phyloP scores from a whole-genome alignment of 352 stramenopile species.

The Globisporangium ultimum region DNA sequence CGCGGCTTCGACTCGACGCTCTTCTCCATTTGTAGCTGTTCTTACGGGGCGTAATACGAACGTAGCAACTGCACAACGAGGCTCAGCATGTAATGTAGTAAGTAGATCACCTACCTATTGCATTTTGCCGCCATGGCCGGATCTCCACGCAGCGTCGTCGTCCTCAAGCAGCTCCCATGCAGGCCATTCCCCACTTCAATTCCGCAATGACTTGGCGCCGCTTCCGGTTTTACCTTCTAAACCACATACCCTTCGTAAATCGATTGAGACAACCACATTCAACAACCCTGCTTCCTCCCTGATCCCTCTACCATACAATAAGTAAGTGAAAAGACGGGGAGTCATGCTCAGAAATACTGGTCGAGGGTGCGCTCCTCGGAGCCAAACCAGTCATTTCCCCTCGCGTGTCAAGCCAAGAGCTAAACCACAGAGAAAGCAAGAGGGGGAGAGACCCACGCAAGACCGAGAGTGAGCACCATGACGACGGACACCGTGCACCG shows the following conservation, averaged over 20 bases:
- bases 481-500: slow-evolving; percentile 53
- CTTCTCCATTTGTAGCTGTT: slow-evolving; percentile 7
- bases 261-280: not conserved
- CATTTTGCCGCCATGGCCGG: not conserved
- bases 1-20: slow-evolving; percentile 4
- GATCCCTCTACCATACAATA: slow-evolving; percentile 20
- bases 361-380: slow-evolving; percentile 10
- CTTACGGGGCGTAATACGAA: not conserved
- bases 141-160: not conserved
- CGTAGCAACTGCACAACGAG: not conserved
- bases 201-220: slow-evolving; percentile 2
- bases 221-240: slow-evolving; percentile 1
- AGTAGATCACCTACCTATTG: no score
- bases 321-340: slow-evolving; percentile 13
- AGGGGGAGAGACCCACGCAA: slow-evolving; percentile 7
- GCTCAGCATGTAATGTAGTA: no score
- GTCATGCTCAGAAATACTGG: slow-evolving; percentile 25
- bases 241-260: not conserved
- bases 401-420: slow-evolving; percentile 3
- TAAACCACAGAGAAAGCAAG: slow-evolving; percentile 3
- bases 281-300: not conserved
- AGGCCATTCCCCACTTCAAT: not conserved
- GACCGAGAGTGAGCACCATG: slow-evolving; percentile 10
- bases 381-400: slow-evolving; percentile 50
- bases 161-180: not conserved